Evolutionary conservation across 2,329 filamentous ascomycete species (phyloP).

Genomic region (Emericellopsis cladophorae): DNA sequence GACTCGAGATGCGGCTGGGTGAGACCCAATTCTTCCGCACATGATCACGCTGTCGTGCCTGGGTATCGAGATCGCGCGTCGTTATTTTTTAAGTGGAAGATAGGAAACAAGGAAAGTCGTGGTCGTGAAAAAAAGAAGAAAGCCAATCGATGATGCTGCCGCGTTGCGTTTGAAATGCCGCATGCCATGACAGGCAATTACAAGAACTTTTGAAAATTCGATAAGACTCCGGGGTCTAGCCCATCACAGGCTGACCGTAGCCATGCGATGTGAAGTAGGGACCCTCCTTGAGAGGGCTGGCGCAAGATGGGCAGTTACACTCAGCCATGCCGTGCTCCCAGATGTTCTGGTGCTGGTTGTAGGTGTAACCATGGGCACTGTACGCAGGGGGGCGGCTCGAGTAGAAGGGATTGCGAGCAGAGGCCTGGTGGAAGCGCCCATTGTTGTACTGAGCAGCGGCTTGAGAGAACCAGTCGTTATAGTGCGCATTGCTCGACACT

Average conservation of each 20-base stretch:
- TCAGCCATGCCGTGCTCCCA: conserved; percentile 40
- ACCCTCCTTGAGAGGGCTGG: conserved; percentile 29
- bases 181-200: conserved; percentile 8
- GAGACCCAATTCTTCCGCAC: neutral
- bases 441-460: conserved; percentile 27
- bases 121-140: conserved; percentile 11
- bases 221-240: conserved; percentile 20
- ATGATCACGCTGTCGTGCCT: conserved; percentile 15
- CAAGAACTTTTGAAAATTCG: conserved; percentile 5
- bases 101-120: conserved; percentile 20
- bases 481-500: conserved; percentile 38
- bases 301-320: conserved; percentile 35
- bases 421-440: conserved; percentile 27
- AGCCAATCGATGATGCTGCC: conserved; percentile 9
- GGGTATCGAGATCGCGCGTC: conserved; percentile 25
- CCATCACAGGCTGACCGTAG: conserved; percentile 43
- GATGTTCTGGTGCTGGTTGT: conserved; percentile 22
- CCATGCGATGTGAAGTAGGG: conserved; percentile 34
- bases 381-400: conserved; percentile 27
- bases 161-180: conserved; percentile 12
- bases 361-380: conserved; percentile 26
- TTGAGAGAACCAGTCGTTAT: conserved; percentile 45
- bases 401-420: conserved; percentile 25
- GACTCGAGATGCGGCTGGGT: neutral
- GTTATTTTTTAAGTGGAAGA: conserved; percentile 15